Evolutionary conservation across 495 filamentous ascomycete genomes (phyloP).

Genomic region (Daldinia bambusicola): DNA sequence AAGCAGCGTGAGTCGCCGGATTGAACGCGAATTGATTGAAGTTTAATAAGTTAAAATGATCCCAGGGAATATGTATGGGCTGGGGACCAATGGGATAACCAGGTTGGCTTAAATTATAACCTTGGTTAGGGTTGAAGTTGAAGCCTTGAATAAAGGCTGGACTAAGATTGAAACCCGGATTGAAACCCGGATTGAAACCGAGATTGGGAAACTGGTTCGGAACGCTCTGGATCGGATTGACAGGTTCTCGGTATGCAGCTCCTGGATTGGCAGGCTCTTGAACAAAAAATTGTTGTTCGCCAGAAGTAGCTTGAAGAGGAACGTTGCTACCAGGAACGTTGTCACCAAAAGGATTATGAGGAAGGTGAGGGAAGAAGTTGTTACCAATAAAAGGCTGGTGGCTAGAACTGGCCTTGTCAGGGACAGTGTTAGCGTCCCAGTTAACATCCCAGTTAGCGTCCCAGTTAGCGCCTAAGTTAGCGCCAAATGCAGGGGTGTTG

Average conservation of each 20-base stretch:
- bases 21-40: not conserved
- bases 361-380: no score
- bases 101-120: not conserved
- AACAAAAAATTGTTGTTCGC: no score
- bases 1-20: not conserved
- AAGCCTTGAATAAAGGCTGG: no score
- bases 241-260: not conserved
- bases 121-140: not conserved
- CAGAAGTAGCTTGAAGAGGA: not conserved
- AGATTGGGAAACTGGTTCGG: not conserved
- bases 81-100: not conserved
- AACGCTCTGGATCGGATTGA: not conserved
- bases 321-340: not conserved
- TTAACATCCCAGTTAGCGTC: no score
- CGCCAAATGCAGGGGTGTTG: not conserved
- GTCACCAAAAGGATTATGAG: no score
- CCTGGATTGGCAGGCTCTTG: not conserved
- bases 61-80: not conserved
- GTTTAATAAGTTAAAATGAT: not conserved
- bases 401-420: slow-evolving; percentile 2
- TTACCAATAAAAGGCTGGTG: no score
- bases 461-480: no score
- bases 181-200: not conserved
- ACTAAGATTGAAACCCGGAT: no score
- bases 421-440: no score